These are phyloP conservation scores for Hypocreales sp. DNA, from an alignment of 2,329 filamentous ascomycete genomes.

Conservation along the genomic window DNA sequence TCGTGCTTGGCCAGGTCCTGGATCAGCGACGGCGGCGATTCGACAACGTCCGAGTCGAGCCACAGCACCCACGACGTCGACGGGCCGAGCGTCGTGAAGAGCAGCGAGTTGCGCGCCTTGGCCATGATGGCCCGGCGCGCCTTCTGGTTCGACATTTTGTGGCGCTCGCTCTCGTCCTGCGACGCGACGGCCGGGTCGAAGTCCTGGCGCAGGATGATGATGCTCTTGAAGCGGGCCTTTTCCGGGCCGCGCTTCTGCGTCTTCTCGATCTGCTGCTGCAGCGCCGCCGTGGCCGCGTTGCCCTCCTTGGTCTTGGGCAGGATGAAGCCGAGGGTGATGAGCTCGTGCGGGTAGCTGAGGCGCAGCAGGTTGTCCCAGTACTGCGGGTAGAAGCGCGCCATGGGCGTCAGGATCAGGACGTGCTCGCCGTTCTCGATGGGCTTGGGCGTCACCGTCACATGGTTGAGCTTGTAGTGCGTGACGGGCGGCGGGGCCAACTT, in stretches of 20 bases:
- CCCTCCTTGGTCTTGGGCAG: constrained; percentile 87
- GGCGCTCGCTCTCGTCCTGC: constrained; percentile 76
- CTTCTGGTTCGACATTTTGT: constrained; percentile 87
- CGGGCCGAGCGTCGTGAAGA: constrained; percentile 89
- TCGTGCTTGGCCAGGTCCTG: constrained; percentile 82
- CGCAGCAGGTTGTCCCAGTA: constrained; percentile 91
- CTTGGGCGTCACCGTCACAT: constrained; percentile 66
- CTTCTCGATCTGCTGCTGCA: constrained; percentile 73
- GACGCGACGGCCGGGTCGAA: constrained; percentile 69
- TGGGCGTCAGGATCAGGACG: constrained; percentile 80
- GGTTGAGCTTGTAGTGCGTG: constrained; percentile 87
- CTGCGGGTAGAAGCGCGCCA: constrained; percentile 81
- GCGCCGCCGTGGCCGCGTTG: constrained; percentile 64
- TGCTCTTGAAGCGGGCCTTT: constrained; percentile 73
- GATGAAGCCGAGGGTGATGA: constrained; percentile 93
- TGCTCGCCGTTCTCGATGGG: constrained; percentile 70
- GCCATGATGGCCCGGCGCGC: constrained; percentile 77
- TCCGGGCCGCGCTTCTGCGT: constrained; percentile 67
- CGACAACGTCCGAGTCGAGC: constrained; percentile 85
- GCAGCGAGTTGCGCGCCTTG: constrained; percentile 78
- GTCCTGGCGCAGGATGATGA: constrained; percentile 91
- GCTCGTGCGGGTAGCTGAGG: constrained; percentile 78
- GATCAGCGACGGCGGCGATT: constrained; percentile 71
- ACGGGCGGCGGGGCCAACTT: constrained; percentile 56
- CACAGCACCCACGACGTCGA: constrained; percentile 92